Percentiles rank a stretch among this genome's conserved stretches.
Evolutionary conservation across 1,139 yeast genomes (phyloP).

Genomic region (Magnusiomyces suaveolens): DNA sequence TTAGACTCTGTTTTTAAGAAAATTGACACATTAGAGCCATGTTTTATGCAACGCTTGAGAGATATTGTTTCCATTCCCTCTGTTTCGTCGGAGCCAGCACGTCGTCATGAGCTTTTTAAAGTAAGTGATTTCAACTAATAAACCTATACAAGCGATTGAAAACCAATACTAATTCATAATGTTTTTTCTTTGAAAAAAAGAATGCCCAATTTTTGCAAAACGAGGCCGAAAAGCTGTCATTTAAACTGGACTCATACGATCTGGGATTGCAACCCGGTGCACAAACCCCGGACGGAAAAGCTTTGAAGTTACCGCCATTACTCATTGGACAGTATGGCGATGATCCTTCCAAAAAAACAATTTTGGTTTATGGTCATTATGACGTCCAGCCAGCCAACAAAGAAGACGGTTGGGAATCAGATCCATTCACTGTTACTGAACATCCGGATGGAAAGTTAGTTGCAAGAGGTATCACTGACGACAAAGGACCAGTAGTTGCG

Average conservation of each 20-base stretch:
- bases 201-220: slow-evolving; percentile 74
- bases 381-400: slow-evolving; percentile 93
- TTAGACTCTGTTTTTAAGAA: too few species aligned
- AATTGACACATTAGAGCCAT: slow-evolving; percentile 12
- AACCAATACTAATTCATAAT: not conserved
- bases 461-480: slow-evolving; percentile 96
- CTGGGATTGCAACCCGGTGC: slow-evolving; percentile 78
- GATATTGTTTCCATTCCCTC: slow-evolving; percentile 90
- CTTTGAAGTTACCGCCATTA: slow-evolving; percentile 79
- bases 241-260: slow-evolving; percentile 68
- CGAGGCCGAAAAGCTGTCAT: slow-evolving; percentile 58
- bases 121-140: slow-evolving; percentile 2
- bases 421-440: slow-evolving; percentile 69
- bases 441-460: slow-evolving; percentile 50
- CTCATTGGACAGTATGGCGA: slow-evolving; percentile 82
- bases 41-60: slow-evolving; percentile 33
- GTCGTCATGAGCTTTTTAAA: slow-evolving; percentile 46
- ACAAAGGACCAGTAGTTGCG: slow-evolving; percentile 95
- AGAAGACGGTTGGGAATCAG: slow-evolving; percentile 94
- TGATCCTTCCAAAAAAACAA: slow-evolving; percentile 66
- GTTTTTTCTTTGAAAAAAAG: slow-evolving; percentile 6
- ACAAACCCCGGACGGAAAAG: slow-evolving; percentile 31
- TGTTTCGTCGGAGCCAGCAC: slow-evolving; percentile 80
- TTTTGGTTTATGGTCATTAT: slow-evolving; percentile 90
- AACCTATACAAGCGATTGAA: not conserved